Evolutionary conservation across 805 yeast genomes (phyloP), one percentile per base, ranked within the genome.

Genomic region (Candida vartiovaarae): DNA sequence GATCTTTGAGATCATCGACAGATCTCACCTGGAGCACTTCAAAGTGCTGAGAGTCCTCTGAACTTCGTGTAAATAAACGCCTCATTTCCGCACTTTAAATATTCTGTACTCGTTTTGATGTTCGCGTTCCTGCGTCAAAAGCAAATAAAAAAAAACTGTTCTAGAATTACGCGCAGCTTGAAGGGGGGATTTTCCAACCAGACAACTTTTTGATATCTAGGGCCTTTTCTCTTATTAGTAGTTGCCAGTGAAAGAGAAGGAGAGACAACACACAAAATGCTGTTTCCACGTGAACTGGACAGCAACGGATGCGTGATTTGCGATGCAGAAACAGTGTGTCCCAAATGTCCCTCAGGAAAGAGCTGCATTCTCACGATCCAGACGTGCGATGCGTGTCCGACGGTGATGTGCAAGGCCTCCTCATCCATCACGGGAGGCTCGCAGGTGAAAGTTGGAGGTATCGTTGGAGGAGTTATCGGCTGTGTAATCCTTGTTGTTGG

Each of bases 381-480:
- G 49, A 70, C 86, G 1, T 83, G 90, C 57, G 42, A 60, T 3
- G 44, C 65, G 39, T 84, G 91, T 58, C 76, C 90, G 0, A 57
- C 60, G 6, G 71, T 76, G 1, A 70, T 70, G 48, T 82, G 88
- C 59, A 62, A 64, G 43, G 45, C 60, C 2, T 42, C 57, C 2
- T 44, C 53, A 2, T 20, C 48, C 5, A 25, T 51, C 6, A 11
- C 46, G 1, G 41, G 57, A 2, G 35, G 47, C 4, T 48, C 59
- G 2, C 37, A 15, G 20, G 39, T 46, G 8, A 57, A 69, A 39
- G 61, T 70, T 20, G 82, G 87, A 5, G 86, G 80, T 6, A 72
- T 82, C 23, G 84, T 82, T 0, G 91, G 89, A 24, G 90, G 89
- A 26, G 80, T 81, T 1, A 73, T 79, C 2, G 90, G 85, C 20